A percentile compares a stretch with the other conserved stretches of the same genome.
Conservation (phyloP, 495 filamentous ascomycete genomes). For the Thermochaetoides thermophila region DNA sequence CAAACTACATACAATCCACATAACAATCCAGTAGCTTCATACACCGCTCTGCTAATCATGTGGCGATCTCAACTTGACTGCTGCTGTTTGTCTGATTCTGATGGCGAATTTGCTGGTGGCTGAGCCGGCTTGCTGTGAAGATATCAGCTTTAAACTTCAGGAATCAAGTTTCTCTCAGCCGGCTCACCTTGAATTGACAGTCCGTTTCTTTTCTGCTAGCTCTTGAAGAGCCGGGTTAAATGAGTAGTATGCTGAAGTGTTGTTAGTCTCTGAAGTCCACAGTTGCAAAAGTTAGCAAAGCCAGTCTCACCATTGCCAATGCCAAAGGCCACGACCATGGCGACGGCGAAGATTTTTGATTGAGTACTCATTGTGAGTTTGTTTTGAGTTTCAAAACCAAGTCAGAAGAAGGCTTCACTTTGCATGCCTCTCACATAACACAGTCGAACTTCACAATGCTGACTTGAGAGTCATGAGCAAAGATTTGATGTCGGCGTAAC, state of each 20-base stretch:
- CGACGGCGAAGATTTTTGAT: slow-evolving; percentile 12
- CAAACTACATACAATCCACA: neutral
- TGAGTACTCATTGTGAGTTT: slow-evolving; percentile 7
- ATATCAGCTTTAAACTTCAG: neutral
- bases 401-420: too few relatives aligned
- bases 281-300: too few relatives aligned
- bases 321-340: slow-evolving; percentile 10
- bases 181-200: slow-evolving; percentile 6
- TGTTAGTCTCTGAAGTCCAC: too few relatives aligned
- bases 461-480: too few relatives aligned
- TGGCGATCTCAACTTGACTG: slow-evolving; percentile 2
- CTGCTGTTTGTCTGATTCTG: neutral
- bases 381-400: neutral
- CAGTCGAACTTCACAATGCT: too few relatives aligned
- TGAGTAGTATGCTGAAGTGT: slow-evolving; percentile 25
- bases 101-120: neutral
- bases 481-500: too few relatives aligned
- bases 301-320: slow-evolving; percentile 17
- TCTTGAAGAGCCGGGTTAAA: slow-evolving; percentile 28
- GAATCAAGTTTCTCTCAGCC: neutral
- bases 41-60: too few relatives aligned
- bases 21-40: neutral
- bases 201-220: slow-evolving; percentile 17
- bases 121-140: slow-evolving; percentile 9
- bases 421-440: too few relatives aligned